Conservation (phyloP, 2,329 filamentous ascomycete genomes). For the Penicillium sp. region DNA sequence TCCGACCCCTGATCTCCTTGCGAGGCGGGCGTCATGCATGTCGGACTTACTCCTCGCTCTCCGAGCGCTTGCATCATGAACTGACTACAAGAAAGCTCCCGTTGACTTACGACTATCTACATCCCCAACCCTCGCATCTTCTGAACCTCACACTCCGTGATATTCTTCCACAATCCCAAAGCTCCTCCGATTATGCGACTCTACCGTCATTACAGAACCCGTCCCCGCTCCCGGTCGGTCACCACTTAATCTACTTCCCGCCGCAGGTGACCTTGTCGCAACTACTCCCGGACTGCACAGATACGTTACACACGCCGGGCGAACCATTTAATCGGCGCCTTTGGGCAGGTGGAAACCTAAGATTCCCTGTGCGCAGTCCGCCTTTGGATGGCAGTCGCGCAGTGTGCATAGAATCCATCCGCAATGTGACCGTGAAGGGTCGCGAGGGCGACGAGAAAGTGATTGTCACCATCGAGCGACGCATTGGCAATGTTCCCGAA, state of each 20-base stretch:
- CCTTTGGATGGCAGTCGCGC: slow-evolving; percentile 38
- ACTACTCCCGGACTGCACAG: slow-evolving; percentile 80
- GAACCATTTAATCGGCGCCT: slow-evolving; percentile 70
- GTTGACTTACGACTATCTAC: slow-evolving; percentile 56
- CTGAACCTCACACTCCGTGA: slow-evolving; percentile 62
- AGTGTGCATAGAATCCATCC: slow-evolving; percentile 48
- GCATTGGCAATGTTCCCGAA: slow-evolving; percentile 45
- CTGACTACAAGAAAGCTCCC: slow-evolving; percentile 52
- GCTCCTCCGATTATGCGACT: slow-evolving; percentile 26
- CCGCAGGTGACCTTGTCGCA: slow-evolving; percentile 59
- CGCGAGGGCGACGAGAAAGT: slow-evolving; percentile 54
- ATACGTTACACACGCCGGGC: slow-evolving; percentile 73
- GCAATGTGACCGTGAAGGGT: slow-evolving; percentile 52
- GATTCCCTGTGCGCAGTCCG: slow-evolving; percentile 45
- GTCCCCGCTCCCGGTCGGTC: slow-evolving; percentile 49
- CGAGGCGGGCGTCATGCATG: not conserved
- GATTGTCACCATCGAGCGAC: slow-evolving; percentile 60
- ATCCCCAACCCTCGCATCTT: slow-evolving; percentile 62
- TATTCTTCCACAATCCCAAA: slow-evolving; percentile 45
- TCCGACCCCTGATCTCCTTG: slow-evolving; percentile 10
- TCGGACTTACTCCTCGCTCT: slow-evolving; percentile 34
- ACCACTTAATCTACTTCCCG: slow-evolving; percentile 88
- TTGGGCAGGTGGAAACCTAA: slow-evolving; percentile 80
- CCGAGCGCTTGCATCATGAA: slow-evolving; percentile 40
- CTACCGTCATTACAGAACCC: slow-evolving; percentile 36